A percentile compares a stretch with the other conserved stretches of the same genome.
Conservation (phyloP, 768 basidiomycete species). For the Suillus ampliporus region DNA sequence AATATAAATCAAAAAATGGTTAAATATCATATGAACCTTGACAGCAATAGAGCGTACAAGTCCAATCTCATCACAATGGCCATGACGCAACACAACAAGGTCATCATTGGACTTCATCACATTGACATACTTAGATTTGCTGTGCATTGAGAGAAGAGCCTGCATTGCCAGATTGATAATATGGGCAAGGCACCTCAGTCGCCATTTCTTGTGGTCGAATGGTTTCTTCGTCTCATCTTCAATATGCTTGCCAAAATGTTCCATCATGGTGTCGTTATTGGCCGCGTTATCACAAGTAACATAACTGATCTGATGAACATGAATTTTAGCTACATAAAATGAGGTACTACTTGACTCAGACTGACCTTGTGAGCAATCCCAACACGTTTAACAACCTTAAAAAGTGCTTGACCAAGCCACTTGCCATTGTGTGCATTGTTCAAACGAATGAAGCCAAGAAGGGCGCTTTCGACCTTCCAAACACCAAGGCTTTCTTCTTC, state of each 20-base stretch:
- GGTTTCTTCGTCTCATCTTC: neutral
- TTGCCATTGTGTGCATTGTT: conserved; percentile 44
- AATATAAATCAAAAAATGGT: neutral
- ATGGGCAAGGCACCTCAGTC: conserved; percentile 36
- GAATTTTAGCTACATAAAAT: no score
- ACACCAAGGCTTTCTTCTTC: conserved; percentile 28
- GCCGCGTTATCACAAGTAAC: conserved; percentile 45
- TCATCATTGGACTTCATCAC: conserved; percentile 21
- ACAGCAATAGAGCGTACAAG: neutral
- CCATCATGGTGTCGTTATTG: conserved; percentile 44
- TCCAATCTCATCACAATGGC: neutral
- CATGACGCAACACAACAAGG: neutral
- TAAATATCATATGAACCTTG: neutral
- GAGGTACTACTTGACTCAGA: no score
- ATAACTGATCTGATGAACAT: conserved; percentile 31
- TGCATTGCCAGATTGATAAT: conserved; percentile 42
- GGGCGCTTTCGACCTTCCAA: conserved; percentile 34
- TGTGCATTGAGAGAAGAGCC: conserved; percentile 29
- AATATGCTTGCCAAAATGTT: conserved; percentile 23
- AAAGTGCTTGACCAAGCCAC: conserved; percentile 43
- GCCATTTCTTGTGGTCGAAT: neutral
- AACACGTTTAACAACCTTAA: conserved; percentile 35
- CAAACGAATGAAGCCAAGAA: conserved; percentile 43
- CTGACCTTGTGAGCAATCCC: conserved; percentile 34
- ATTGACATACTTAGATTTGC: conserved; percentile 31